Evolutionary conservation across 371 early-diverging fungal genomes (phyloP).

Genomic region (Zychaea mexicana): DNA sequence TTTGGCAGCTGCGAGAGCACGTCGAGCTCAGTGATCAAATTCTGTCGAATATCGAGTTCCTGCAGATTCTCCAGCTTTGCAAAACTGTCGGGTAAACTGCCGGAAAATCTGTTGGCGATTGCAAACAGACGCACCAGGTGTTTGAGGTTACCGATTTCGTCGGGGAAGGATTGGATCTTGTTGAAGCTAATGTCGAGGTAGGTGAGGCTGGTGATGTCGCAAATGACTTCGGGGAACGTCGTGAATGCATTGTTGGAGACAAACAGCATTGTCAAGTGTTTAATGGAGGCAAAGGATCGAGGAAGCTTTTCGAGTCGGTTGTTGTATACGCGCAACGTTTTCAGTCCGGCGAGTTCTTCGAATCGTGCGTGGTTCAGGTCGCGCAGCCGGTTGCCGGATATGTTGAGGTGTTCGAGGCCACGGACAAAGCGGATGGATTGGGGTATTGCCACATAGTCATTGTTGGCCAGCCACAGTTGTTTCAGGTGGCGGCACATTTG

Average conservation of each 20-base stretch:
- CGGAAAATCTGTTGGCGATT: constrained; percentile 74
- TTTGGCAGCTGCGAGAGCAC: constrained; percentile 59
- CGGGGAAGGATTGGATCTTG: constrained; percentile 74
- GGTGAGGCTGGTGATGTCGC: constrained; percentile 60
- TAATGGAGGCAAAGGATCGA: constrained; percentile 55
- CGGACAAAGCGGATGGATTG: constrained; percentile 58
- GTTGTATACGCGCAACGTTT: constrained; percentile 69
- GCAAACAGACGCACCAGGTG: constrained; percentile 68
- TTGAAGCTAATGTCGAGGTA: constrained; percentile 87
- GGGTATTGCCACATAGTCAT: constrained; percentile 67
- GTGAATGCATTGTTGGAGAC: constrained; percentile 84
- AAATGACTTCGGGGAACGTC: constrained; percentile 65
- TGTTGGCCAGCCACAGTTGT: constrained; percentile 70
- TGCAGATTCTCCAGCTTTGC: constrained; percentile 62
- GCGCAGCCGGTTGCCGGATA: constrained; percentile 79
- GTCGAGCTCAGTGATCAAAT: constrained; percentile 68
- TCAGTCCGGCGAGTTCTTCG: constrained; percentile 59
- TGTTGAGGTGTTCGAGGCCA: constrained; percentile 69
- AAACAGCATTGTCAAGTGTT: constrained; percentile 63
- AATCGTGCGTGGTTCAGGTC: constrained; percentile 68
- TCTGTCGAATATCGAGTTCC: constrained; percentile 79
- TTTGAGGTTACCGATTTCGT: constrained; percentile 69
- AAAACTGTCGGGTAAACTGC: constrained; percentile 68
- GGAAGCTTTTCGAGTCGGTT: constrained; percentile 77
- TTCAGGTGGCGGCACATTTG: constrained; percentile 69